Evolutionary conservation across 441 rosid species (phyloP), one percentile per base, ranked within the genome.

Genomic region (Raphanus hybrid): DNA sequence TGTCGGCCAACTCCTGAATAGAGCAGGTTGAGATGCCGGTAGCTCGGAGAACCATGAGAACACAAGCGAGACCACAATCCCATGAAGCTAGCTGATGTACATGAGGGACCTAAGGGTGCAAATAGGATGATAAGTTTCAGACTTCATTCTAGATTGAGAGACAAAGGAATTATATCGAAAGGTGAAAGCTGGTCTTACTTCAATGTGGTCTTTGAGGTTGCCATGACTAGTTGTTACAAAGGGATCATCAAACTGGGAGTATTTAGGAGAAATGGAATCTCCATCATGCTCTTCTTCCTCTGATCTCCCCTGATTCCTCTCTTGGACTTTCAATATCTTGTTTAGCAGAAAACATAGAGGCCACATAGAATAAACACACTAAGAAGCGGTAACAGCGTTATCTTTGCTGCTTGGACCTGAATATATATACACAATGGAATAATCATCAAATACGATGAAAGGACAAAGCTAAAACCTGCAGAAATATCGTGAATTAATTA

Each of bases 1-100:
- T 78, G 32, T 86, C 87, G 3, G 92, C 88, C 90, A 93, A 84
- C 7, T 67, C 84, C 75, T 87, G 81, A 52, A 91, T 82, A 75
- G 84, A 82, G 81, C 91, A 89, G 72, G 71, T 81, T n/a, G 76
- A 35, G 72, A 89, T 73, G 66, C 98, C 99, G 80, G 84, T 75
- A 0, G 91, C 84, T 81, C 88, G 88, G 85, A 91, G 85, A 78
- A 84, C 91, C 99, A 95, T 93, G 52, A 85, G 83, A 69, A 91
- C 88, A 81, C 98, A 95, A 81, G 98, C 98, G 58, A 93, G 91
- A 37, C 99, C 98, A 61, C 99, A 93, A 70, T 93, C 99, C 99
- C 99, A 93, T 32, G 92, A 87, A 71, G 81, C 87, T 78, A 89
- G 79, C 88, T 95, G 99, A 65, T 86, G 93, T 70, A 89, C 75